These are phyloP conservation scores for Diutina mesorugosa DNA, from an alignment of 1,139 yeast genomes.

Conservation along the genomic window DNA sequence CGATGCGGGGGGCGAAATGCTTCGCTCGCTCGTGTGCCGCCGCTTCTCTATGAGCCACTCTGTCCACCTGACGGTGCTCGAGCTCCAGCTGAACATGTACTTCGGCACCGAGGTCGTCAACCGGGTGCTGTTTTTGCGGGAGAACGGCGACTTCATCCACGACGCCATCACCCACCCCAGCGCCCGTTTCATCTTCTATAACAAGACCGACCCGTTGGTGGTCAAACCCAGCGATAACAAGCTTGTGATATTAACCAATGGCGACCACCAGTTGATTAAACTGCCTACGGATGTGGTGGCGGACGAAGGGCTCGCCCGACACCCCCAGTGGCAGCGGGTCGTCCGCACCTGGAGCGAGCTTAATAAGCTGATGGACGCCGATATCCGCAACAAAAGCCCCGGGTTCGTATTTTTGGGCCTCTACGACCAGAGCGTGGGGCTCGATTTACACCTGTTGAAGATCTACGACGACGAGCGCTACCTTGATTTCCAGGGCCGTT, in stretches of 20 bases:
- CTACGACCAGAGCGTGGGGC: constrained; percentile 39
- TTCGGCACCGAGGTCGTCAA: constrained; percentile 51
- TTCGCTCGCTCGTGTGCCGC: neutral
- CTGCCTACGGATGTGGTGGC: constrained; percentile 12
- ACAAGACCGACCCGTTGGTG: constrained; percentile 23
- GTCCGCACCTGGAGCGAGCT: constrained; percentile 12
- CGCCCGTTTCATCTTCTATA: constrained; percentile 45
- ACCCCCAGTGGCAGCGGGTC: constrained; percentile 5
- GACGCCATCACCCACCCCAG: constrained; percentile 37
- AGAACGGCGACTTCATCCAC: constrained; percentile 46
- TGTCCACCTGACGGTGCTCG: neutral
- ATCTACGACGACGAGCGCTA: constrained; percentile 19
- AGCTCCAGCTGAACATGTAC: constrained; percentile 8
- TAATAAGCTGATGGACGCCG: constrained; percentile 21
- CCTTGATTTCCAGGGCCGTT: constrained; percentile 33
- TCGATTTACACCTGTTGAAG: constrained; percentile 18
- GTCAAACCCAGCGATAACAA: constrained; percentile 14
- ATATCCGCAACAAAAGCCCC: constrained; percentile 24
- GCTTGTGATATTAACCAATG: constrained; percentile 24
- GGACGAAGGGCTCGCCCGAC: constrained; percentile 9
- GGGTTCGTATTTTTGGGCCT: constrained; percentile 56
- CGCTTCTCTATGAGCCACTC: neutral
- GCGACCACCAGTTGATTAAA: constrained; percentile 9
- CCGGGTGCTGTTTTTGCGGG: constrained; percentile 68
- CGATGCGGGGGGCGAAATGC: neutral